Base-by-base conservation (phyloP, 169 alveolate species). In the Plasmodium vivax region DNA sequence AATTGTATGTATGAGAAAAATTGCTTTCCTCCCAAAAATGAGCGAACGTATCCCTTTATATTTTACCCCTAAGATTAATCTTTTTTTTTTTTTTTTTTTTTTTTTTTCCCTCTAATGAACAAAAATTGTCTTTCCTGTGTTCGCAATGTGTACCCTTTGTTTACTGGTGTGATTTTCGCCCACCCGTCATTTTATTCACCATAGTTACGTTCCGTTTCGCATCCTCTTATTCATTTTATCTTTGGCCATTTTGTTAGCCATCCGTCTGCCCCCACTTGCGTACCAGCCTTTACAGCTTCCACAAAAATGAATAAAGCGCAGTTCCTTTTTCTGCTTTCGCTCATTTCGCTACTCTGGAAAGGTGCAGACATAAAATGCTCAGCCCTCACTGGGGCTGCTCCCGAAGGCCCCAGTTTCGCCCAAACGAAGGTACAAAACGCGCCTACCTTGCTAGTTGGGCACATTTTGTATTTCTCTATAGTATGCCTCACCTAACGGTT, bases 381-480 rank as follows among this genome's bases (percentile, higher is more conserved):
- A 47, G 43, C 38, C 27, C 58, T 23, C 19, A 75, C 34, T 41
- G 83, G 71, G 30, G 41, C 58, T 19, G 23, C 36, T 36, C 19
- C 82, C 71, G 54, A 68, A 71, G 51, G 77, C 10, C 23, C 83
- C 30, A 84, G 74, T 36, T 71, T 84, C n/a, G 16, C 83, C 14
- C 92, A 84, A 84, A 19, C 92, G 19, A 84, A 43, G 51, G 92
- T 84, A 84, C 38, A 82, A 71, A 38, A 38, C 12, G 16, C 36
- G 23, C 12, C 19, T 62, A 19, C 36, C 16, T 62, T 62, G 47
- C 75, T 83, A 68, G 19, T 10, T 34, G 2, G 73, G 43, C 74
- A 45, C 41, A 30, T 82, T 82, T 51, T 84, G 45, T 19, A 23
- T 23, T 32, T 79, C 23, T 79, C 54, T 79, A 41, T 38, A 14